These are phyloP conservation scores for Eremothecium sinecaudum DNA, from an alignment of 1,139 yeast species.

Conservation along the genomic window DNA sequence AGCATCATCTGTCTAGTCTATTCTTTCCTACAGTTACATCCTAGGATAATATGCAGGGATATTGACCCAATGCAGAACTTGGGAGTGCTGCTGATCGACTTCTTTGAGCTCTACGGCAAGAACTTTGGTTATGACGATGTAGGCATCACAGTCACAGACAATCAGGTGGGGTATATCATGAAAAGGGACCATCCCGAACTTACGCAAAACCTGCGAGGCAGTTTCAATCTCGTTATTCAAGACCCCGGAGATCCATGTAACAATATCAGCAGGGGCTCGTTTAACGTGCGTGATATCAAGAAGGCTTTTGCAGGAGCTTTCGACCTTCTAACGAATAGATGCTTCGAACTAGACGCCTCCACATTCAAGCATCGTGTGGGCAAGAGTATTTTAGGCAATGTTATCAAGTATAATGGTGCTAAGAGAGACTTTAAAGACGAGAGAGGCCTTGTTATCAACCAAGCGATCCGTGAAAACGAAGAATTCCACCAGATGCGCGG, in stretches of 20 bases:
- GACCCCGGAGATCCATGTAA: constrained; percentile 82
- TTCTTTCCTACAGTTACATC: constrained; percentile 74
- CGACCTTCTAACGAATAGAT: constrained; percentile 64
- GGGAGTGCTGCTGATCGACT: constrained; percentile 83
- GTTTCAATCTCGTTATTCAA: constrained; percentile 68
- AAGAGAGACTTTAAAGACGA: constrained; percentile 76
- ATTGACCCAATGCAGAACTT: constrained; percentile 66
- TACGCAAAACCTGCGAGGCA: constrained; percentile 40
- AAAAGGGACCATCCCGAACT: constrained; percentile 49
- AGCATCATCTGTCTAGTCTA: constrained; percentile 82
- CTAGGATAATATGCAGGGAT: constrained; percentile 58
- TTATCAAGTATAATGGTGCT: constrained; percentile 66
- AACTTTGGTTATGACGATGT: constrained; percentile 81
- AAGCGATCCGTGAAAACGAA: constrained; percentile 39
- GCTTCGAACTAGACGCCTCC: constrained; percentile 48
- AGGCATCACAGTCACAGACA: constrained; percentile 51
- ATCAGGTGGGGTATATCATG: constrained; percentile 46
- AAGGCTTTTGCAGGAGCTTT: constrained; percentile 90
- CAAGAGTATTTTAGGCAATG: constrained; percentile 69
- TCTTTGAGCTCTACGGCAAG: constrained; percentile 90
- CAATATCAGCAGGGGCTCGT: constrained; percentile 80
- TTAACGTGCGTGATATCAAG: constrained; percentile 69
- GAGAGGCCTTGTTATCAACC: constrained; percentile 51
- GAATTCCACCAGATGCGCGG: constrained; percentile 24
- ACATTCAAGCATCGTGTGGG: constrained; percentile 62